Conservation (phyloP, 345 rosid genomes). For the Microcos paniculata region DNA sequence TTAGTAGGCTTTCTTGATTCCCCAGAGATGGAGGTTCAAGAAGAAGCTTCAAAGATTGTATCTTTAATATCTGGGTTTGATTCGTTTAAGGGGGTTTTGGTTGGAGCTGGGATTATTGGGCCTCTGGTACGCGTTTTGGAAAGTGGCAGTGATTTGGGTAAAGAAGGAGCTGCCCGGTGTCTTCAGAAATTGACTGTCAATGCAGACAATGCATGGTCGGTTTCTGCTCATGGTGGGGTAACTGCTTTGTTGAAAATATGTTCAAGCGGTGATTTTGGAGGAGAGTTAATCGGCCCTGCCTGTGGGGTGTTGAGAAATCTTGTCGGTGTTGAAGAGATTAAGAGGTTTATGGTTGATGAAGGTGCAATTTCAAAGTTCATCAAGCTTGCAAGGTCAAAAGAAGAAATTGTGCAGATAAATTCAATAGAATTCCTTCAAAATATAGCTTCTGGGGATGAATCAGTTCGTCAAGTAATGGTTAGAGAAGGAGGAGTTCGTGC, state of each 20-base stretch:
- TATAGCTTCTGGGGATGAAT: constrained; percentile 64
- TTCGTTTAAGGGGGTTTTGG: constrained; percentile 42
- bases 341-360: constrained; percentile 79
- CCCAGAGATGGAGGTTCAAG: constrained; percentile 49
- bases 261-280: constrained; percentile 32
- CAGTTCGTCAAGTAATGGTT: constrained; percentile 47
- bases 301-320: constrained; percentile 83
- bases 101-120: constrained; percentile 67
- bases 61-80: constrained; percentile 60
- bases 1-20: constrained; percentile 67
- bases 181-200: constrained; percentile 69
- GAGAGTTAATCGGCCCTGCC: constrained; percentile 51
- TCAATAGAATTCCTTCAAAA: constrained; percentile 64
- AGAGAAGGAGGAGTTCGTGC: constrained; percentile 67
- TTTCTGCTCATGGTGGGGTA: constrained; percentile 96
- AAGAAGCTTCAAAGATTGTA: constrained; percentile 60
- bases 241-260: constrained; percentile 72
- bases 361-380: constrained; percentile 56
- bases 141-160: constrained; percentile 47
- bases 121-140: constrained; percentile 72
- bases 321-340: constrained; percentile 79
- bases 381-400: constrained; percentile 64
- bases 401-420: constrained; percentile 70
- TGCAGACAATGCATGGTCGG: constrained; percentile 93
- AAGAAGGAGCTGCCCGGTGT: constrained; percentile 55